Percentiles rank a stretch among this genome's conserved stretches.
phyloP scores from a whole-genome alignment of 2,329 filamentous ascomycete genomes.

The Trichoderma sp. region DNA sequence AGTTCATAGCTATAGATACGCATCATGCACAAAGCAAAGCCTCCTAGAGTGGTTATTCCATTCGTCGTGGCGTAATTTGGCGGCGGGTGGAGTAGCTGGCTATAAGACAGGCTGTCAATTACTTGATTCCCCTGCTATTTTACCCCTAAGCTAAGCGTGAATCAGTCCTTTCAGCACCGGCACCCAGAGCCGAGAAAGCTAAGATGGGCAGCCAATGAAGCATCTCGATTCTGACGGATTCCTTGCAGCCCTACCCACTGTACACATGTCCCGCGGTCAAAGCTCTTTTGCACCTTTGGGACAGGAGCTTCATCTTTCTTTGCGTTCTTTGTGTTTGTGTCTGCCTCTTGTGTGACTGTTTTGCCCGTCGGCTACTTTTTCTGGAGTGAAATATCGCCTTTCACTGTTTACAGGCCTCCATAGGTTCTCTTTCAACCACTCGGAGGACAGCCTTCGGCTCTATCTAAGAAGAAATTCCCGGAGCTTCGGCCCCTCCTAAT shows the following conservation, averaged over 20 bases:
- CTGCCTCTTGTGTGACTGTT: not conserved
- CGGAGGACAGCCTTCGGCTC: not conserved
- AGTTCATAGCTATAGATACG: not conserved
- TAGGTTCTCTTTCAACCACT: not conserved
- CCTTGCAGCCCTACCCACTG: constrained; percentile 17
- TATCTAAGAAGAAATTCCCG: not conserved
- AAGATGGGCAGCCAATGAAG: constrained; percentile 2
- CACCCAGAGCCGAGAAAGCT: constrained; percentile 1
- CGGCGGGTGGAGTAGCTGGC: not conserved
- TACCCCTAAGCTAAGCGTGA: not conserved
- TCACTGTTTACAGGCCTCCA: not conserved
- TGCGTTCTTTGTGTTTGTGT: not conserved
- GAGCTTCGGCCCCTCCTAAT: not conserved
- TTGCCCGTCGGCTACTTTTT: not conserved
- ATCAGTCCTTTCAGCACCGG: not conserved
- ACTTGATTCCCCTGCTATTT: not conserved
- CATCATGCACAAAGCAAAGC: no score
- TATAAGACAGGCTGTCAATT: not conserved
- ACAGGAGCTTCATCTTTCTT: not conserved
- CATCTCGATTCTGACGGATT: not conserved
- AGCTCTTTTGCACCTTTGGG: not conserved
- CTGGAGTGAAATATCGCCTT: not conserved
- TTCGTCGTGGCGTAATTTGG: not conserved
- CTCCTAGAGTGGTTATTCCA: no score
- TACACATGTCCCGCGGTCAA: not conserved